A percentile compares a stretch with the other conserved stretches of the same genome.
These are phyloP conservation scores for Ustilago loliicola DNA, from an alignment of 1,284 basidiomycete genomes.

Conservation along the genomic window DNA sequence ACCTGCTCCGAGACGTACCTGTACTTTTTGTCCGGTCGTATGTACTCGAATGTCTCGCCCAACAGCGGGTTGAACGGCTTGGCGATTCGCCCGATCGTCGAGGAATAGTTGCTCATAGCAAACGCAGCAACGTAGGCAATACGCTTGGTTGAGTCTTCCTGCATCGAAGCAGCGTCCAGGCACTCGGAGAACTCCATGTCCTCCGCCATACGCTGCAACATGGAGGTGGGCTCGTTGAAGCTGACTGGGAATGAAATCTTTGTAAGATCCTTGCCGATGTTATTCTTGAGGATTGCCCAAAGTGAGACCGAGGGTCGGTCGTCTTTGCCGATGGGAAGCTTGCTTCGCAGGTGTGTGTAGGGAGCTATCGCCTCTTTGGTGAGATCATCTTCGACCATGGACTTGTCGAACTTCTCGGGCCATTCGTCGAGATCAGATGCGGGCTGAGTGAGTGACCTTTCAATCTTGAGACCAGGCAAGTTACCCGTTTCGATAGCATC, in stretches of 20 bases:
- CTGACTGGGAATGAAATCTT: conserved; percentile 95
- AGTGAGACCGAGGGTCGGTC: conserved; percentile 90
- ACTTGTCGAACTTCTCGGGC: conserved; percentile 51
- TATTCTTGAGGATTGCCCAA: conserved; percentile 95
- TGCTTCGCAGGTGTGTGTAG: conserved; percentile 79
- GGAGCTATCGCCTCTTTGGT: conserved; percentile 54
- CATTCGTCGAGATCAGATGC: conserved; percentile 24
- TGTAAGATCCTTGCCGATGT: conserved; percentile 96
- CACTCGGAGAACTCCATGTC: conserved; percentile 70
- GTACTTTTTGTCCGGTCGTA: conserved; percentile 81
- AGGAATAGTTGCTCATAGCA: conserved; percentile 97
- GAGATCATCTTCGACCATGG: conserved; percentile 46
- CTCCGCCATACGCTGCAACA: conserved; percentile 80
- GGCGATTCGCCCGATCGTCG: conserved; percentile 78
- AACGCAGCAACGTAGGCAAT: conserved; percentile 96
- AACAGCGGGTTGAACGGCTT: conserved; percentile 72
- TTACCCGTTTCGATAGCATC: conserved; percentile 88
- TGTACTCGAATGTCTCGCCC: conserved; percentile 94
- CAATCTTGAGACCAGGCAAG: conserved; percentile 62
- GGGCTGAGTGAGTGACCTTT: conserved; percentile 49
- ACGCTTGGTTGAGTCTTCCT: conserved; percentile 83
- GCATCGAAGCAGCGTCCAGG: conserved; percentile 83
- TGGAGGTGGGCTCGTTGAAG: conserved; percentile 84
- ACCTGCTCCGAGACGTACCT: conserved; percentile 95
- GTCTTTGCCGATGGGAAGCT: conserved; percentile 80